These are phyloP conservation scores for Abortiporus biennis DNA, from an alignment of 1,284 basidiomycete genomes.

Conservation along the genomic window DNA sequence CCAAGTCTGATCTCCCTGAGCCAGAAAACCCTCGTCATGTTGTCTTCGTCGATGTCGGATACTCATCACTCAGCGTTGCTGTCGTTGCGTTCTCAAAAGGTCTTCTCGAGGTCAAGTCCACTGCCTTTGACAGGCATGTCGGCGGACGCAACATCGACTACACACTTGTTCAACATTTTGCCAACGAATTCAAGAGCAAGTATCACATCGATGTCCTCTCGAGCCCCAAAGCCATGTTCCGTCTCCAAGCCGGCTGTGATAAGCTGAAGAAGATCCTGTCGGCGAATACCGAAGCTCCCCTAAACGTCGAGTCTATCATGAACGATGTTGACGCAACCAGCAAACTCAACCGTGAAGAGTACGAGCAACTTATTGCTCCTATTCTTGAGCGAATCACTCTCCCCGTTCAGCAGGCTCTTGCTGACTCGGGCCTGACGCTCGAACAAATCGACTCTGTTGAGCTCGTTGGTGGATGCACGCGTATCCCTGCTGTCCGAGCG, in stretches of 20 bases:
- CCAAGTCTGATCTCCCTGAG: slow-evolving; percentile 88
- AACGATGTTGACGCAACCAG: slow-evolving; percentile 76
- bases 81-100: slow-evolving; percentile 92
- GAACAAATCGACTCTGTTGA: slow-evolving; percentile 64
- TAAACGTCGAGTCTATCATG: slow-evolving; percentile 92
- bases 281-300: slow-evolving; percentile 80
- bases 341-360: slow-evolving; percentile 51
- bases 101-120: slow-evolving; percentile 77
- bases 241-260: slow-evolving; percentile 76
- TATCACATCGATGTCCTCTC: slow-evolving; percentile 93
- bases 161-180: slow-evolving; percentile 82
- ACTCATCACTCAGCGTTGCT: slow-evolving; percentile 81
- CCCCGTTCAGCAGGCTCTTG: slow-evolving; percentile 52
- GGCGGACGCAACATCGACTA: slow-evolving; percentile 93
- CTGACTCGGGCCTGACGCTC: slow-evolving; percentile 48
- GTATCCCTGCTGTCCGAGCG: slow-evolving; percentile 64
- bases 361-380: slow-evolving; percentile 50
- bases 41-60: slow-evolving; percentile 90
- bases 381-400: slow-evolving; percentile 48
- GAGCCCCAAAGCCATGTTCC: slow-evolving; percentile 89
- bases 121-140: slow-evolving; percentile 86
- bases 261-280: slow-evolving; percentile 70
- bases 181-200: slow-evolving; percentile 85
- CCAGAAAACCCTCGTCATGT: slow-evolving; percentile 79
- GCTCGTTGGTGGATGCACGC: slow-evolving; percentile 64